Evolutionary conservation across 352 stramenopile genomes (phyloP), one percentile per base, ranked within the genome.

Genomic region (Phytophthora hibernalis): DNA sequence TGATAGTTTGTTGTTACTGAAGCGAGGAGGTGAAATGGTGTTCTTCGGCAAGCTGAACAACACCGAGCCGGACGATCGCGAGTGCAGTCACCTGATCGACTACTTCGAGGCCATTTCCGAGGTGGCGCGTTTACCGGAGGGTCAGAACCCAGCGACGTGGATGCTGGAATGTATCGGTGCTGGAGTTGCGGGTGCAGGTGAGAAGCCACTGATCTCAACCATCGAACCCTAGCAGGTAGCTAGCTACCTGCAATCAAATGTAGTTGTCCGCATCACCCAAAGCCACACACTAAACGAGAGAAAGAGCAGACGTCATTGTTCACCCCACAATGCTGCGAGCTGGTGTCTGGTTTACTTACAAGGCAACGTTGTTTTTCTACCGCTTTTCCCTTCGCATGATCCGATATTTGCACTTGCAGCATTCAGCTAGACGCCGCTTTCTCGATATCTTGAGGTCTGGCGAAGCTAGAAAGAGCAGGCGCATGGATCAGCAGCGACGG

Each of bases 1-100:
- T 63, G 87, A 97, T 65, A 75, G 78, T 35, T 37, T 97, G 11
- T 71, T 97, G 54, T 55, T 98, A 10, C 70, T 98, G 24, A 79
- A 91, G 38, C 69, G 70, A 16, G 83, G 81, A 21, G 82, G 82
- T 8, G 61, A 80, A 54, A 84, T 72, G n/a, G 72, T 84, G 12
- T 92, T 77, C 74, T 87, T 83, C 38, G 82, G 83, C 22, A 75
- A 89, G n/a, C 40, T 75, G 31, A 62, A 59, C 47, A 71, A 67
- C 8, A 42, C 24, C 5, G 24, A 28, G 24, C 24, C 24, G 5
- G 24, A 5, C 5, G 24, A 28, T 28, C 24, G 24, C 24, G 24
- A 66, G 24, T 71, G 63, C 18, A 55, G 66, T 10, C 57, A 62
- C 31, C 28, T 83, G 51, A 71, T 82, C 38, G 61, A 79, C 30